Evolutionary conservation across 2,329 filamentous ascomycete genomes (phyloP), one percentile per base, ranked within the genome.

Genomic region (Fusarium sp.): DNA sequence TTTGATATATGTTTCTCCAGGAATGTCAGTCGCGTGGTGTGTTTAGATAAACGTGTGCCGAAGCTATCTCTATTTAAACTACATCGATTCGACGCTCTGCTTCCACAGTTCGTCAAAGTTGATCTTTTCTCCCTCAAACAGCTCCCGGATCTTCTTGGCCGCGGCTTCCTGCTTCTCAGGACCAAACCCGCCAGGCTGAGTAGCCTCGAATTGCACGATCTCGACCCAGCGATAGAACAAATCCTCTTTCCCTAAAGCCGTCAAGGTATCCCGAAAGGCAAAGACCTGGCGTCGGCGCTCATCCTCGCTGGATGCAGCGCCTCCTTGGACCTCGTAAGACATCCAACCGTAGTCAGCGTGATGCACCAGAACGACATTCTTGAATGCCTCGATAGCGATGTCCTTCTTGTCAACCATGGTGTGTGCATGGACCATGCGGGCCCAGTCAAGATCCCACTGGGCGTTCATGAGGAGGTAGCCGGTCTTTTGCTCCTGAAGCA

Each of bases 221-320:
- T 98, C 95, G 51, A 97, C 93, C 94, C 94, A 97, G 59, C 92
- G 89, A 82, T 93, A 97, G 82, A 98, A 98, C 56, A 98, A 80
- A 69, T 92, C 90, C 79, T 97, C 95, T 81, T 97, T 97, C 44
- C 92, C 94, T 80, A 96, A 85, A 3, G 86, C 86, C 2, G 88
- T 86, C 72, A 98, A 85, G 18, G 90, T 90, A 44, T 96, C 92
- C 73, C 93, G 91, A 78, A 98, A 97, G 3, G 88, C 87, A 67
- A 96, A 88, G 9, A 98, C 91, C 80, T 96, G 94, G 68, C 90
- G 88, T 71, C 90, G 83, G 50, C 88, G 87, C 66, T 90, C 87
- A 62, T 92, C 90, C 70, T 92, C 89, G 43, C 86, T 84, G 2
- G 80, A 79, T 2, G 82, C 79, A 16, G 83, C 80, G 60, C 85